Evolutionary conservation across 176 grass and related monocot species (phyloP).

Genomic region (Triticum aestivum): DNA sequence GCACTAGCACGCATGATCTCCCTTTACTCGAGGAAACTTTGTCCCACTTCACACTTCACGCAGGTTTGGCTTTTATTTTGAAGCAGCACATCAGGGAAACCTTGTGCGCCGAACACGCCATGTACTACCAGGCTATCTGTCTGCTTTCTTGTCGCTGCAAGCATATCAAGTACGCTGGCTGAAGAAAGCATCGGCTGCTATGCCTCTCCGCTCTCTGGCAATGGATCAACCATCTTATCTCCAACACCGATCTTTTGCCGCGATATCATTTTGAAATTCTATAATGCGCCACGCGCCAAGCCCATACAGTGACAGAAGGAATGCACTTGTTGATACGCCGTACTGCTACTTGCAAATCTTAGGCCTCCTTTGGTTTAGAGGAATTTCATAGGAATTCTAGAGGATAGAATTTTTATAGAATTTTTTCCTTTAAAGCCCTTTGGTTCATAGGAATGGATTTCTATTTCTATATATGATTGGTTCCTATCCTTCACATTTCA

Average conservation of each 20-base stretch:
- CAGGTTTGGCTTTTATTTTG: neutral
- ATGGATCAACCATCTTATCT: neutral
- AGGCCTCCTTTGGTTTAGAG: too few species aligned
- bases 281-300: neutral
- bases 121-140: neutral
- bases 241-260: neutral
- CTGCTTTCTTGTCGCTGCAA: neutral
- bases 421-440: too few species aligned
- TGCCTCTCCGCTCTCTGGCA: neutral
- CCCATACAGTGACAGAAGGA: too few species aligned
- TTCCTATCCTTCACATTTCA: too few species aligned
- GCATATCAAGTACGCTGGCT: neutral
- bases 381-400: too few species aligned
- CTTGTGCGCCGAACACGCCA: slow-evolving; percentile 17
- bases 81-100: neutral
- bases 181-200: neutral
- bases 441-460: too few species aligned
- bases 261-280: neutral
- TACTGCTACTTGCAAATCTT: neutral
- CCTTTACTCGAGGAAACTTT: neutral
- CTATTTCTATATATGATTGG: too few species aligned
- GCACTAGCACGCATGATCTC: neutral
- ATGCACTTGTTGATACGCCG: neutral
- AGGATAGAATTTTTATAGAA: too few species aligned
- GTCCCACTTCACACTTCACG: neutral